These are phyloP conservation scores for Paecilomyces formosus DNA, from an alignment of 2,329 filamentous ascomycete genomes.

Conservation along the genomic window DNA sequence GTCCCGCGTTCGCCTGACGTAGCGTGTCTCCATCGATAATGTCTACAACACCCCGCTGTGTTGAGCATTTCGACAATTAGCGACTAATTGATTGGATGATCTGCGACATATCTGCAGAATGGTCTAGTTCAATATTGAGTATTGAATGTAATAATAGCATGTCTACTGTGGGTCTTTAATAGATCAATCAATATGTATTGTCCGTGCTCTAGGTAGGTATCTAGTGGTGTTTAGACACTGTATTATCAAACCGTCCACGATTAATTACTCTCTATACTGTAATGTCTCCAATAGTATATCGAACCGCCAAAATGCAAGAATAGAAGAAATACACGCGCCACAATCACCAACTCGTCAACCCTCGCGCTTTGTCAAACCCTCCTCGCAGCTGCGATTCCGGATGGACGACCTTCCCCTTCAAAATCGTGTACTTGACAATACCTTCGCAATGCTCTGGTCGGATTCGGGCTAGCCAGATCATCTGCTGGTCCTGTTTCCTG, in stretches of 20 bases:
- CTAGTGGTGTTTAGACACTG: neutral
- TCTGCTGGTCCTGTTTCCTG: conserved; percentile 42
- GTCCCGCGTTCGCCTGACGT: neutral
- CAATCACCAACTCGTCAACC: conserved; percentile 56
- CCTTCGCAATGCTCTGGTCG: conserved; percentile 81
- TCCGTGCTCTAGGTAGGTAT: neutral
- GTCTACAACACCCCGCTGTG: neutral
- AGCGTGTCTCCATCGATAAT: neutral
- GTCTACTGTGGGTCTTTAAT: too few relatives aligned
- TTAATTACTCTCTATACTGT: neutral
- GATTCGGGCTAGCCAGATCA: conserved; percentile 84
- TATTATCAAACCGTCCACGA: neutral
- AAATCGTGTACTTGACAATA: conserved; percentile 72
- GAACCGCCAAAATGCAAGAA: neutral
- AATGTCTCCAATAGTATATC: too few relatives aligned
- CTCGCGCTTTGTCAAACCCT: conserved; percentile 70
- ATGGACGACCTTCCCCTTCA: conserved; percentile 86
- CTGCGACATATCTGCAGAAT: neutral
- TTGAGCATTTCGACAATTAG: neutral
- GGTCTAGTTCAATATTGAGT: too few relatives aligned
- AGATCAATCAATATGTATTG: too few relatives aligned
- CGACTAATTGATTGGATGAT: neutral
- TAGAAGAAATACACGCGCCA: neutral
- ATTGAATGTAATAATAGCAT: too few relatives aligned
- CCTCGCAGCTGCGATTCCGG: conserved; percentile 73